Evolutionary conservation across 2,329 filamentous ascomycete species (phyloP).

Genomic region (Colletotrichum truncatum): DNA sequence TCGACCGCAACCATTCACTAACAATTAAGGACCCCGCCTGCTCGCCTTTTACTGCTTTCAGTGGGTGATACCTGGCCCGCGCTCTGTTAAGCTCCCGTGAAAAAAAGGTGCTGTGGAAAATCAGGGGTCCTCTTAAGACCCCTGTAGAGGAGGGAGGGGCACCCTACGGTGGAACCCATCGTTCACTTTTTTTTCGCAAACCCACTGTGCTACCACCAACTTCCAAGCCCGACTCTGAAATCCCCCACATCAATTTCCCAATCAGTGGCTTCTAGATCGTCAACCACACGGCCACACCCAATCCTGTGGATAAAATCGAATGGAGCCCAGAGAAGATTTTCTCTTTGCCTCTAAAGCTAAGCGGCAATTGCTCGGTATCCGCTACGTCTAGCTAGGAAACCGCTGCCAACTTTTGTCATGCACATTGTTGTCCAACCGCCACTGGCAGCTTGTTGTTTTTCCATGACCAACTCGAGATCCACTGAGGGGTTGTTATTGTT

Average conservation of each 20-base stretch:
- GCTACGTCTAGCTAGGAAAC: not conserved
- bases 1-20: not conserved
- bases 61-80: too few species aligned
- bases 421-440: not conserved
- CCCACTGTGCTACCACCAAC: not conserved
- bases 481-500: not conserved
- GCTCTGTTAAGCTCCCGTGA: not conserved
- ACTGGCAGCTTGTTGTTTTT: not conserved
- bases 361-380: conserved; percentile 12
- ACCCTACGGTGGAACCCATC: not conserved
- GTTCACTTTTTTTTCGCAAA: not conserved
- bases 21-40: not conserved
- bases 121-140: not conserved
- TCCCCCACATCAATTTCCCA: conserved; percentile 19
- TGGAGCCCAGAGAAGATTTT: not conserved
- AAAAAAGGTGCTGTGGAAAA: not conserved
- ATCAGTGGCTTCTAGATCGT: conserved; percentile 16
- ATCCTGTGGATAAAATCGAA: not conserved
- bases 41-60: not conserved
- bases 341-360: not conserved
- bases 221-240: not conserved
- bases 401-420: conserved; percentile 21
- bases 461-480: not conserved
- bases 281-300: not conserved
- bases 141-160: not conserved